These are phyloP conservation scores for Pestalotiopsis sp. DNA, from an alignment of 2,329 filamentous ascomycete genomes.

Conservation along the genomic window DNA sequence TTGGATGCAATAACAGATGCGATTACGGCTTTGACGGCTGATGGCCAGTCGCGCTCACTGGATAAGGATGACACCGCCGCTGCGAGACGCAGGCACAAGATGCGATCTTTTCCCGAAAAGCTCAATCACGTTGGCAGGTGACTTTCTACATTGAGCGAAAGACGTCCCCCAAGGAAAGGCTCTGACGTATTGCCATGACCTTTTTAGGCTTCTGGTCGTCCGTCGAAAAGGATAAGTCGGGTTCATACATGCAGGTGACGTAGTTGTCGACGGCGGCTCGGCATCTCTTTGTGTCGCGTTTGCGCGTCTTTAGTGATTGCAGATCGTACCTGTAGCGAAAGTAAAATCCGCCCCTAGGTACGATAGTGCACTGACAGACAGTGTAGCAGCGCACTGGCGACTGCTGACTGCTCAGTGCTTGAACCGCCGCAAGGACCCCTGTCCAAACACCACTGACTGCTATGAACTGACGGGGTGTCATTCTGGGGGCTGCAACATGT, in stretches of 20 bases:
- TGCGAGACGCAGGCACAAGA: not conserved
- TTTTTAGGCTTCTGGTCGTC: not conserved
- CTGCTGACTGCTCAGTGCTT: not conserved
- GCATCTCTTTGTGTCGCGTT: not conserved
- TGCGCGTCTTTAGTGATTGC: not conserved
- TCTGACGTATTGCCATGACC: conserved; percentile 1
- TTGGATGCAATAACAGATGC: no score
- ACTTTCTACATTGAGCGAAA: conserved; percentile 3
- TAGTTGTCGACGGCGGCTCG: not conserved
- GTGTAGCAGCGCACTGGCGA: not conserved
- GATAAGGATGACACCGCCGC: not conserved
- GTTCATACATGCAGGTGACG: not conserved
- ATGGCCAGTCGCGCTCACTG: not conserved
- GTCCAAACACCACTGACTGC: not conserved
- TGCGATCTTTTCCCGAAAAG: not conserved
- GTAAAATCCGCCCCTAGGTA: not conserved
- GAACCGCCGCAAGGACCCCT: not conserved
- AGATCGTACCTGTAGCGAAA: no score
- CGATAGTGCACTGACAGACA: not conserved
- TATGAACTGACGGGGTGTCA: not conserved
- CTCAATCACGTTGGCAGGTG: not conserved
- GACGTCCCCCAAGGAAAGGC: not conserved
- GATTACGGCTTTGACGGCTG: no score
- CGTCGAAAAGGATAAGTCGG: conserved; percentile 1
- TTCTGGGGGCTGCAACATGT: not conserved